Evolutionary conservation across 2,329 filamentous ascomycete species (phyloP), one percentile per base, ranked within the genome.

Genomic region (Sporothrix curviconia): DNA sequence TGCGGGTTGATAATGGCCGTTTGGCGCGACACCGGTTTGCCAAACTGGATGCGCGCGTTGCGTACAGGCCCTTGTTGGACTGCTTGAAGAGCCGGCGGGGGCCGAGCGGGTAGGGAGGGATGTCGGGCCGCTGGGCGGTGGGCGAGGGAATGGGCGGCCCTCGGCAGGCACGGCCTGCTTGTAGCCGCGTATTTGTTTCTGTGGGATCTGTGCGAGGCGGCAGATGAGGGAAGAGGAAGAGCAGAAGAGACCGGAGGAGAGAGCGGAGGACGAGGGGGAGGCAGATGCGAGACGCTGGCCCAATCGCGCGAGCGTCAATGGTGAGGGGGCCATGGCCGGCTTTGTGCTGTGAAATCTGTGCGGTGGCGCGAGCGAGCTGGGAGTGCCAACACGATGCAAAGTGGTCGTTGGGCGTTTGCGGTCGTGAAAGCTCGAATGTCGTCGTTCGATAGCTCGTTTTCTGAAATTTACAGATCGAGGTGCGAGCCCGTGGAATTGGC

Each of bases 41-140:
- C 89, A 72, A 87, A 90, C 52, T 84, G 87, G 68, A 92, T 87
- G 66, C 83, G 83, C 62, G 83, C 76, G 40, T 73, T 73, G 64
- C 89, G 74, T 89, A 90, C 8, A 91, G 83, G 46, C 87, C 87
- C 59, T 75, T 78, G 76, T 91, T 89, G 64, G 86, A 85, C 72
- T 94, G 89, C 74, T 92, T 92, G 79, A 89, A 94, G 63, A 85
- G 75, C 61, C 70, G 76, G 57, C 85, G 81, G 55, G 81, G 79
- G 50, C 88, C 88, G 72, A 89, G 86, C 1, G 89, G 89, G 71
- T 94, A 94, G 3, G 77, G 74, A 11, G 84, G 84, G 58, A 83
- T 71, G 7, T 69, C 64, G 37, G 69, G 69, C 9, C 58, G 52
- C 8, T 66, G 64, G n/a, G 71, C 78, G n/a, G 78, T 70, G 14